phyloP scores from a whole-genome alignment of 371 early-diverging fungal genomes.

The Dinochytrium kinnereticum region DNA sequence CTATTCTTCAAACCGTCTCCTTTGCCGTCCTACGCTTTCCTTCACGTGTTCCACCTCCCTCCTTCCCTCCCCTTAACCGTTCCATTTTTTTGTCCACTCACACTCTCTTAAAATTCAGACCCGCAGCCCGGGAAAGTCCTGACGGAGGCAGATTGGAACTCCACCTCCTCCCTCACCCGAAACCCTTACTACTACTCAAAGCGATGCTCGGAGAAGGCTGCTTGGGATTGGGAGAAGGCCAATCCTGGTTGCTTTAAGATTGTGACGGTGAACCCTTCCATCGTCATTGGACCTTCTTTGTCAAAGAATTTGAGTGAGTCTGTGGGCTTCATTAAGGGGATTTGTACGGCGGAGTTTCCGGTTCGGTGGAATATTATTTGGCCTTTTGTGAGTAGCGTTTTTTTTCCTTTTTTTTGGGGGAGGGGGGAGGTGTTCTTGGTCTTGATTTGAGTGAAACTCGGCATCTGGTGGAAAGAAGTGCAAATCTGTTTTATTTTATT shows the following conservation, averaged over 20 bases:
- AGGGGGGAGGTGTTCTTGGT: too few relatives aligned
- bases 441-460: too few relatives aligned
- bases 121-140: slow-evolving; percentile 19
- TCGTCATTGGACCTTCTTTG: slow-evolving; percentile 29
- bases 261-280: slow-evolving; percentile 29
- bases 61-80: too few relatives aligned
- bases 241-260: slow-evolving; percentile 28
- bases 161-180: neutral
- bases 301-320: slow-evolving; percentile 22
- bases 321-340: slow-evolving; percentile 3
- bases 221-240: slow-evolving; percentile 40
- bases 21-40: too few relatives aligned
- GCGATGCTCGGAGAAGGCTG: slow-evolving; percentile 40
- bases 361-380: neutral
- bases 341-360: neutral
- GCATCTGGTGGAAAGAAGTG: too few relatives aligned
- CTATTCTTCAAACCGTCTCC: too few relatives aligned
- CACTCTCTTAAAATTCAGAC: too few relatives aligned
- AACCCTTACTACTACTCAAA: slow-evolving; percentile 41
- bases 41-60: too few relatives aligned
- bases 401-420: slow-evolving; percentile 12
- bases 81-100: too few relatives aligned
- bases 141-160: slow-evolving; percentile 32
- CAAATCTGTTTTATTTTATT: too few relatives aligned
- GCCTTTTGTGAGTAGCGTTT: slow-evolving; percentile 23